These are phyloP conservation scores for Naganishia liquefaciens DNA, from an alignment of 1,284 basidiomycete species.

Conservation along the genomic window DNA sequence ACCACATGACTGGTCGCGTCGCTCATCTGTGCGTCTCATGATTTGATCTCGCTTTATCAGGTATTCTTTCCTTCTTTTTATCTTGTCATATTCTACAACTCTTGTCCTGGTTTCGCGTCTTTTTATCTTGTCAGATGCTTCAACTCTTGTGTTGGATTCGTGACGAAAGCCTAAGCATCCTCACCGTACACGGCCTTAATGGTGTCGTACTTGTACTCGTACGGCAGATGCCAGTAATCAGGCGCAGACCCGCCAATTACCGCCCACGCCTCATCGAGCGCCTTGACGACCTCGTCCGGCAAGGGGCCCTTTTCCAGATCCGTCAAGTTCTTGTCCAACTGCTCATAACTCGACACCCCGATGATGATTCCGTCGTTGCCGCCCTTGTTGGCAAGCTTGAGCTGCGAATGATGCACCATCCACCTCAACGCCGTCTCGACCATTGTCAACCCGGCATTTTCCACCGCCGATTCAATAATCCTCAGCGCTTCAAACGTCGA, in stretches of 20 bases:
- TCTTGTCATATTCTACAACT: too few relatives aligned
- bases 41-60: too few relatives aligned
- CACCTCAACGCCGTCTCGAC: constrained; percentile 49
- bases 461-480: constrained; percentile 54
- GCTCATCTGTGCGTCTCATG: too few relatives aligned
- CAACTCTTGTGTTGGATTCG: too few relatives aligned
- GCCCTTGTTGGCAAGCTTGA: constrained; percentile 47
- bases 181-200: constrained; percentile 34
- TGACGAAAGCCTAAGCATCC: constrained; percentile 14
- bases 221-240: constrained; percentile 57
- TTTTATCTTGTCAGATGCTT: too few relatives aligned
- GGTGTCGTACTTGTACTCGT: constrained; percentile 42
- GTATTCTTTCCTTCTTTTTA: too few relatives aligned
- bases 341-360: constrained; percentile 45
- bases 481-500: constrained; percentile 58
- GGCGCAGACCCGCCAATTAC: constrained; percentile 57
- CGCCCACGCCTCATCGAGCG: constrained; percentile 60
- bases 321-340: constrained; percentile 48
- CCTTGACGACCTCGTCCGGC: constrained; percentile 58
- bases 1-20: too few relatives aligned
- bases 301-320: constrained; percentile 59
- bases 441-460: constrained; percentile 49
- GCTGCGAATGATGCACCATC: constrained; percentile 53
- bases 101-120: too few relatives aligned
- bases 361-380: constrained; percentile 46